Evolutionary conservation across 2,329 filamentous ascomycete genomes (phyloP).

Genomic region (Exserohilum rostratum): DNA sequence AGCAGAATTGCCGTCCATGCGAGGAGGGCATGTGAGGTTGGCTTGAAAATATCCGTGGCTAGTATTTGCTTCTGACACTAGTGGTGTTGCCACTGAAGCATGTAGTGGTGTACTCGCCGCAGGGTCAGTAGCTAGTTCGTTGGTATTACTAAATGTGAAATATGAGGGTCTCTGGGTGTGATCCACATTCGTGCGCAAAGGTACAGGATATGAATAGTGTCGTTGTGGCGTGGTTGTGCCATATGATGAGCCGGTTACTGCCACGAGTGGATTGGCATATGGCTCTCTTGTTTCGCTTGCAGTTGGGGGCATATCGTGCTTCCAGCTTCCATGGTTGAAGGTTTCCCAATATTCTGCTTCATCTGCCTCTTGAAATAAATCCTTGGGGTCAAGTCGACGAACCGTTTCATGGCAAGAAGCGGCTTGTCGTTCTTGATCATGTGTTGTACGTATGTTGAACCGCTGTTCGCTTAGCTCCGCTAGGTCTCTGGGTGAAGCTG

Average conservation of each 20-base stretch:
- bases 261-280: background rate
- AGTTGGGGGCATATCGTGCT: background rate
- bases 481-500: slow-evolving; percentile 22
- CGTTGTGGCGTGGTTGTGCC: background rate
- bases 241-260: background rate
- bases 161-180: slow-evolving; percentile 14
- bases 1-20: background rate
- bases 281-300: background rate
- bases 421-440: background rate
- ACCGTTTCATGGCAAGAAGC: background rate
- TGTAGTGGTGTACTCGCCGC: background rate
- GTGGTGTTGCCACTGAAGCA: background rate
- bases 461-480: slow-evolving; percentile 9
- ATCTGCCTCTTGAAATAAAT: background rate
- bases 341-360: background rate
- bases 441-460: background rate
- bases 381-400: background rate
- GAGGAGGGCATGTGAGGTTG: background rate
- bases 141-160: slow-evolving; percentile 12
- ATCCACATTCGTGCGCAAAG: slow-evolving; percentile 12
- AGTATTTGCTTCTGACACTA: background rate
- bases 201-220: slow-evolving; percentile 30
- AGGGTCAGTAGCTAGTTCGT: background rate
- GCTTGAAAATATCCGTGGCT: background rate
- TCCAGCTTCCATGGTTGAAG: background rate